phyloP scores from a whole-genome alignment of 176 grass and related monocot genomes.

The Sorghum bicolor region Sorghum_bicolor_NCBIv3 NC_012878.2:55075001-55075500 shows the following conservation, averaged over 20 bases:
- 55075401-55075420: conserved; percentile 84
- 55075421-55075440: background rate
- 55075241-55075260: conserved; percentile 89
- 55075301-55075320: conserved; percentile 97
- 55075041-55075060: conserved; percentile 94
- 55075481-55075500: conserved; percentile 60
- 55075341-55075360: conserved; percentile 94
- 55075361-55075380: conserved; percentile 91
- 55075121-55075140: background rate
- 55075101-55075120: conserved; percentile 7
- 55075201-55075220: conserved; percentile 4
- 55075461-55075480: background rate
- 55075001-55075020: conserved; percentile 99
- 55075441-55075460: conserved; percentile 5
- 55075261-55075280: conserved; percentile 95
- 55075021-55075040: conserved; percentile 87
- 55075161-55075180: conserved; percentile 15
- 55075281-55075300: conserved; percentile 98
- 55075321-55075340: conserved; percentile 93
- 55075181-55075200: conserved; percentile 3
- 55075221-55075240: conserved; percentile 97
- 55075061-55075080: conserved; percentile 21
- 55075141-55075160: background rate
- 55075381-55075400: conserved; percentile 90
- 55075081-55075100: conserved; percentile 8